Percentiles rank a stretch among this genome's conserved stretches.
Conservation (phyloP, 768 basidiomycete species). For the Boletus insuetus region DNA sequence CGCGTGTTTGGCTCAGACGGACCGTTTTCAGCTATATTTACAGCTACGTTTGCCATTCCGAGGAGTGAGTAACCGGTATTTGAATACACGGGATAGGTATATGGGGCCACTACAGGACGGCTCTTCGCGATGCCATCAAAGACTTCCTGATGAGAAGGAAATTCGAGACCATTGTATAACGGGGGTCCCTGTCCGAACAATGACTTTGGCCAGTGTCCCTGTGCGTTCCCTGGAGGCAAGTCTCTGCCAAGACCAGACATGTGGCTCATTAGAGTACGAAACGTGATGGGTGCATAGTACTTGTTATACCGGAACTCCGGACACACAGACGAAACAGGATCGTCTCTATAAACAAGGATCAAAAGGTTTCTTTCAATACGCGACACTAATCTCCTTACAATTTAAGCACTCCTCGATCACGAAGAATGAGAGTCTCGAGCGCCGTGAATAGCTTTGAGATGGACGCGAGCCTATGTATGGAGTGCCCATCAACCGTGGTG, state of each 20-base stretch:
- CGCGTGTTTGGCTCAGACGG: conserved; percentile 31
- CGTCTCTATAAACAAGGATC: conserved; percentile 37
- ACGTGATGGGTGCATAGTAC: conserved; percentile 33
- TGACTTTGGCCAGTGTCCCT: conserved; percentile 40
- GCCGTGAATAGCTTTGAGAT: conserved; percentile 51
- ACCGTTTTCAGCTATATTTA: conserved; percentile 20
- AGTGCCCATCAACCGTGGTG: conserved; percentile 37
- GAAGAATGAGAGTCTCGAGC: conserved; percentile 47
- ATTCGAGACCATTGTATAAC: conserved; percentile 26
- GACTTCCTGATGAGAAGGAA: conserved; percentile 33
- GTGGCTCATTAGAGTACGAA: conserved; percentile 43
- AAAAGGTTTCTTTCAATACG: background rate
- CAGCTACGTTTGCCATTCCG: conserved; percentile 36
- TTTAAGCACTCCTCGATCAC: conserved; percentile 41
- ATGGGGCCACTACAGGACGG: conserved; percentile 43
- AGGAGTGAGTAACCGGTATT: conserved; percentile 37
- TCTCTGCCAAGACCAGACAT: conserved; percentile 34
- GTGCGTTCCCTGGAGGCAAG: conserved; percentile 34
- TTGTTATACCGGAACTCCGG: conserved; percentile 21
- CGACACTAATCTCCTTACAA: conserved; percentile 28
- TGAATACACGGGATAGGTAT: conserved; percentile 44
- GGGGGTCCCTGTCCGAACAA: conserved; percentile 28
- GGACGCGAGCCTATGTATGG: conserved; percentile 51
- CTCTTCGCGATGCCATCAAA: conserved; percentile 36
- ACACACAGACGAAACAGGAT: conserved; percentile 38